Evolutionary conservation across 495 filamentous ascomycete genomes (phyloP), one percentile per base, ranked within the genome.

Genomic region (Xylaria grammica): DNA sequence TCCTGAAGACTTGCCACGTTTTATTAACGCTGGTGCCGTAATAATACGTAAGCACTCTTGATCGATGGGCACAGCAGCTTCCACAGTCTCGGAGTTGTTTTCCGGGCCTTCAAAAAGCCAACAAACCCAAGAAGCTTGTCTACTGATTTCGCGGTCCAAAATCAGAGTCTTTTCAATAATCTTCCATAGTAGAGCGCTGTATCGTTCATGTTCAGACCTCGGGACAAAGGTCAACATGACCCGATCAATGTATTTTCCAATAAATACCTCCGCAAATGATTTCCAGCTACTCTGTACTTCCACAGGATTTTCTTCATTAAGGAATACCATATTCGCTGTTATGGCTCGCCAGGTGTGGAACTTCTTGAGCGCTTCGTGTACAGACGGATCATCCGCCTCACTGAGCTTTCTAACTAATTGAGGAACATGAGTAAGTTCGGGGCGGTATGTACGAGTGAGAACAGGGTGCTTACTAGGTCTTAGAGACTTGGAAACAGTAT

Each of bases 341-440:
- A 9, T 51, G 11, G 48, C 48, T 51, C 48, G 48, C 48, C 48
- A 51, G 48, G n/a, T 13, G 27, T 51, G 27, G 9, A 51, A 51
- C 48, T 32, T 51, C 10, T 32, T 30, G 15, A 51, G 48, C 29
- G 48, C 11, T 51, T 51, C 27, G 3, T 29, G 5, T 3, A 10
- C 8, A 3, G 40, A 9, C 7, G 40, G 7, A 15, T 15, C 15
- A 7, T 42, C 15, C 17, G 15, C 40, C 3, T 51, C 48, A 51
- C n/a, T 51, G 10, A 30, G 11, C 11, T 13, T 17, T 30, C 2
- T 51, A n/a, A 4, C 48, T 51, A 17, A 3, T 51, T 3, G 26
- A 32, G 4, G 26, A 19, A 51, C 22, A 51, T n/a, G 48, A 17
- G 27, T 51, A 32, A 51, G 48, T 32, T 6, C n/a, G 26, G 29